Percentiles rank a stretch among this genome's conserved stretches.
Evolutionary conservation across 1,284 basidiomycete species (phyloP).

Genomic region (Vanrija sp.): DNA sequence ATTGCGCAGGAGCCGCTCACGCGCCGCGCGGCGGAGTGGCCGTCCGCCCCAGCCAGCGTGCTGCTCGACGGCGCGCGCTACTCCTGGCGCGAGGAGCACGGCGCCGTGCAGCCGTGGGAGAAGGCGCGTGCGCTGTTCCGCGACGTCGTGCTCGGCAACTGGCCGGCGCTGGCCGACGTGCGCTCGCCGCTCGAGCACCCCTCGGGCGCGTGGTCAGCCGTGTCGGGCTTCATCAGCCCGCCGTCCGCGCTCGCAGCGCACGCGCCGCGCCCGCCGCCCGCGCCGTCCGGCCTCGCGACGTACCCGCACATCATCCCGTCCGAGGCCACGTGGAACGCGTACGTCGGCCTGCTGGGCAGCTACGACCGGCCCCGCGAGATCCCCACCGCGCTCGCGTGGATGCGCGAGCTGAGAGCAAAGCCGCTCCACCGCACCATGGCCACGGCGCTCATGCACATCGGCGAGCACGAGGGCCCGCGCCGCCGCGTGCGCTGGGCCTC

Average conservation of each 20-base stretch:
- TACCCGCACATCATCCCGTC: conserved; percentile 55
- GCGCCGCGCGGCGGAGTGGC: not conserved
- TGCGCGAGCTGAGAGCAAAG: conserved; percentile 58
- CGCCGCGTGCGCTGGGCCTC: conserved; percentile 55
- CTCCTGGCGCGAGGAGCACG: conserved; percentile 19
- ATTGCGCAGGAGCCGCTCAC: not conserved
- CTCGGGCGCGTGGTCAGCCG: conserved; percentile 8
- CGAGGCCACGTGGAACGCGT: conserved; percentile 57
- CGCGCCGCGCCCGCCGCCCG: not conserved
- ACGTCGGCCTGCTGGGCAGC: conserved; percentile 58
- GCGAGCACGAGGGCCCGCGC: conserved; percentile 62
- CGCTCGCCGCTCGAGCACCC: conserved; percentile 29
- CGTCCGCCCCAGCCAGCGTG: not conserved
- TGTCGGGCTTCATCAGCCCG: conserved; percentile 19
- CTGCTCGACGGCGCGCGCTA: conserved; percentile 9
- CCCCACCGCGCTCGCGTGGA: conserved; percentile 70
- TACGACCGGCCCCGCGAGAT: conserved; percentile 52
- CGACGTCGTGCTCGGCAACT: conserved; percentile 34
- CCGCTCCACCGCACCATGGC: conserved; percentile 60
- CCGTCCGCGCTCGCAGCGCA: not conserved
- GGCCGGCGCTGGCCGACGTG: conserved; percentile 27
- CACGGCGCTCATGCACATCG: conserved; percentile 64
- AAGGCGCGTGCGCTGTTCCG: conserved; percentile 30
- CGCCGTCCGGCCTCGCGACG: not conserved
- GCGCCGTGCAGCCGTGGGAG: conserved; percentile 26